These are phyloP conservation scores for Hydrangea macrophylla DNA, from an alignment of 148 eudicot genomes.

Conservation along the genomic window DNA sequence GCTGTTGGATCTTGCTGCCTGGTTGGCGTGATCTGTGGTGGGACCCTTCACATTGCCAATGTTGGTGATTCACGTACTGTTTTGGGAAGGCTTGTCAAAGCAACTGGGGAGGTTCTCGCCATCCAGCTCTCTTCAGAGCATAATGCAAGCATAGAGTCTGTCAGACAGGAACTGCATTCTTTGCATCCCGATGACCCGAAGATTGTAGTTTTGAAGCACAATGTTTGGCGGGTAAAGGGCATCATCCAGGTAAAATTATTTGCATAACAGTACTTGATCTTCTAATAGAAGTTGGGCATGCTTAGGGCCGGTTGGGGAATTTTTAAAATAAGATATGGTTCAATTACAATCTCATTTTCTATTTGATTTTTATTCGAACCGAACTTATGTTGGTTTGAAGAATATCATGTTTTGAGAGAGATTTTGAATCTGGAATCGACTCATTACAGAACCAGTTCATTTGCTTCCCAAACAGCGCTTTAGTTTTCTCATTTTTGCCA, in stretches of 20 bases:
- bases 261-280: background rate
- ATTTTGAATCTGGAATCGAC: too few species aligned
- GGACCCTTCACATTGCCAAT: constrained; percentile 68
- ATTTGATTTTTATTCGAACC: too few species aligned
- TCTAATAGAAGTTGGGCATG: background rate
- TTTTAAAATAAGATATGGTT: too few species aligned
- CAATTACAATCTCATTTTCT: too few species aligned
- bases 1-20: constrained; percentile 89
- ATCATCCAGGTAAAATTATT: constrained; percentile 60
- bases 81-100: constrained; percentile 59
- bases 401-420: too few species aligned
- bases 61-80: constrained; percentile 84
- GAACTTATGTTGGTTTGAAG: too few species aligned
- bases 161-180: constrained; percentile 73
- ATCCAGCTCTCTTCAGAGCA: constrained; percentile 74
- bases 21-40: constrained; percentile 64
- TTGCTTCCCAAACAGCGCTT: too few species aligned
- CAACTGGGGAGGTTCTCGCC: constrained; percentile 74
- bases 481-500: too few species aligned
- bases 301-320: too few species aligned
- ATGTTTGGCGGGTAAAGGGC: constrained; percentile 90
- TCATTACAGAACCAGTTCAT: too few species aligned
- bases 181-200: constrained; percentile 74
- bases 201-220: constrained; percentile 78
- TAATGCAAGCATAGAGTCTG: constrained; percentile 69